Percentiles rank a stretch among this genome's conserved stretches.
These are phyloP conservation scores for Neolentinus lepideus DNA, from an alignment of 1,284 basidiomycete species.

Conservation along the genomic window DNA sequence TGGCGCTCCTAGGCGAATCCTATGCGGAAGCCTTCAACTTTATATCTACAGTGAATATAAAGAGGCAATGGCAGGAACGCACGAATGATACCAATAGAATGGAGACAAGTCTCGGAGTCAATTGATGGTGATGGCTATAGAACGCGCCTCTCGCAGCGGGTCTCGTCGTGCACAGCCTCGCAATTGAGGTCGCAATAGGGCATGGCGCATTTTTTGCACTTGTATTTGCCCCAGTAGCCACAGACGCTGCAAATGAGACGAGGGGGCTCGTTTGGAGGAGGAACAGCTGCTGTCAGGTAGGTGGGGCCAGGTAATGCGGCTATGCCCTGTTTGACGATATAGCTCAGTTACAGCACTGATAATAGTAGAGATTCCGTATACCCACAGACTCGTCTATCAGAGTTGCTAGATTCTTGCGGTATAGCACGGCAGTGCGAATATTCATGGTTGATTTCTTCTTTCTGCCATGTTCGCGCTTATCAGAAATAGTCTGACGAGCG, in stretches of 20 bases:
- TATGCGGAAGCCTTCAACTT: too few relatives aligned
- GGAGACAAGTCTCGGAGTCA: not conserved
- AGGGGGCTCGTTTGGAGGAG: slow-evolving; percentile 39
- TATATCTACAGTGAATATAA: too few relatives aligned
- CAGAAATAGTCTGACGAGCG: slow-evolving; percentile 65
- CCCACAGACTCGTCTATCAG: slow-evolving; percentile 76
- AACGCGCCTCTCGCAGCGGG: slow-evolving; percentile 51
- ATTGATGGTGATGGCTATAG: slow-evolving; percentile 20
- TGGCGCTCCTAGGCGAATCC: too few relatives aligned
- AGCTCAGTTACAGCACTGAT: not conserved
- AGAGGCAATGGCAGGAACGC: too few relatives aligned
- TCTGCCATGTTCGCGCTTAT: slow-evolving; percentile 53
- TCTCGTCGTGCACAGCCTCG: slow-evolving; percentile 49
- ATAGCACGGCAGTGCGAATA: slow-evolving; percentile 69
- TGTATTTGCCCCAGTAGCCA: slow-evolving; percentile 61
- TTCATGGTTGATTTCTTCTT: slow-evolving; percentile 79
- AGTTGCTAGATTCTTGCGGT: slow-evolving; percentile 66
- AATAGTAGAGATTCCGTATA: slow-evolving; percentile 1
- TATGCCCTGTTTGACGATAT: slow-evolving; percentile 44
- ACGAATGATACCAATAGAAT: too few relatives aligned
- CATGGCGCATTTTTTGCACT: slow-evolving; percentile 51
- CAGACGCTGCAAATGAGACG: slow-evolving; percentile 60
- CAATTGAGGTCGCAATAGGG: slow-evolving; percentile 54
- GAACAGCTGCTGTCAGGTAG: slow-evolving; percentile 49
- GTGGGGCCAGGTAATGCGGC: slow-evolving; percentile 45